Evolutionary conservation across 768 basidiomycete genomes (phyloP).

Genomic region (Boletellus ananiceps): DNA sequence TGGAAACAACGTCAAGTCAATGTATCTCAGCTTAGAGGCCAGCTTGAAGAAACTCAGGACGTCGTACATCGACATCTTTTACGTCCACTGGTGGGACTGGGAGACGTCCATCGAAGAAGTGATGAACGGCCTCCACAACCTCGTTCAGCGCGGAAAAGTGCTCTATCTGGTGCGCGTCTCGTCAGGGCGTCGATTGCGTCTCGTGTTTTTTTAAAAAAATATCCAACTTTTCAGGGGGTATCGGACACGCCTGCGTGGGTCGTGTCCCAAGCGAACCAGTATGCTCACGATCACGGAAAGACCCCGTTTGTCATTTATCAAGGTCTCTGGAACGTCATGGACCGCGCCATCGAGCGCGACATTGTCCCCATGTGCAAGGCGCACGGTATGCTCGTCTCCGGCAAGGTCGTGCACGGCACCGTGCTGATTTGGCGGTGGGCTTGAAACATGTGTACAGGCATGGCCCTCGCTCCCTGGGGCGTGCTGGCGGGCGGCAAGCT

Average conservation of each 20-base stretch:
- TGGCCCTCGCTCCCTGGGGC: constrained; percentile 37
- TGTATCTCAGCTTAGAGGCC: constrained; percentile 37
- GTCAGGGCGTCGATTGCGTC: neutral
- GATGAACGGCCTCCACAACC: constrained; percentile 35
- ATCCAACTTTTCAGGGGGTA: constrained; percentile 15
- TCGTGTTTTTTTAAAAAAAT: neutral
- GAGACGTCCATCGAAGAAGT: constrained; percentile 38
- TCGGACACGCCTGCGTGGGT: constrained; percentile 39
- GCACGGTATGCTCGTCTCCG: constrained; percentile 11
- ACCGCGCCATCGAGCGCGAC: constrained; percentile 42
- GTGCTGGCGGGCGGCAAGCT: constrained; percentile 35
- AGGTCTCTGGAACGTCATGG: constrained; percentile 32
- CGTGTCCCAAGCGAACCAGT: constrained; percentile 39
- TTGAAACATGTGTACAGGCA: constrained; percentile 4
- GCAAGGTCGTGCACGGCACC: too few species aligned
- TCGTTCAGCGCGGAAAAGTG: constrained; percentile 38
- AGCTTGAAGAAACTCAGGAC: constrained; percentile 22
- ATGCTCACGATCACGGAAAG: constrained; percentile 38
- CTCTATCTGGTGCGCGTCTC: constrained; percentile 27
- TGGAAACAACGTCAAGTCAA: constrained; percentile 47
- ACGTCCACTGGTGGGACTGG: constrained; percentile 35
- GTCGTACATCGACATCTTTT: constrained; percentile 20
- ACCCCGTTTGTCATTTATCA: constrained; percentile 45
- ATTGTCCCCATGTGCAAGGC: constrained; percentile 35
- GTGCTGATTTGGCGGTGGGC: too few species aligned